phyloP scores from a whole-genome alignment of 2,329 filamentous ascomycete species.

The Thielaviopsis populi region DNA sequence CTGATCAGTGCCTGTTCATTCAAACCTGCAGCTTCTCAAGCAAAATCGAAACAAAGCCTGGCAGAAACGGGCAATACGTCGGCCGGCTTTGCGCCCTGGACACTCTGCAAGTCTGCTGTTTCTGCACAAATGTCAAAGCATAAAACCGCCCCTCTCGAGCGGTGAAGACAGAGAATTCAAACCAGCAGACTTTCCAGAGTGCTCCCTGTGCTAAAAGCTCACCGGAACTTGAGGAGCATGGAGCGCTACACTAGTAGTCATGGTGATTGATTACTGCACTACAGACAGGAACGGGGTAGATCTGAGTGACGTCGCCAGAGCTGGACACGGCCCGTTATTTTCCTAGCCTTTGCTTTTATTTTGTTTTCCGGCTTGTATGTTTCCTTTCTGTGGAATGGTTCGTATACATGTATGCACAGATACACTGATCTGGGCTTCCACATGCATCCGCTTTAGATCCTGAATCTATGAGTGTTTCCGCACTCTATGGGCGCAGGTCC shows the following conservation, averaged over 20 bases:
- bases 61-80: not conserved
- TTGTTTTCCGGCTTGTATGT: not conserved
- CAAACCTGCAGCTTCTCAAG: constrained; percentile 6
- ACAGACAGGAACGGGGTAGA: too few relatives aligned
- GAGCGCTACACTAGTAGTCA: too few relatives aligned
- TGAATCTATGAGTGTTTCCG: not conserved
- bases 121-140: not conserved
- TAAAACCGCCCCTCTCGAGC: not conserved
- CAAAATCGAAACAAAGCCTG: not conserved
- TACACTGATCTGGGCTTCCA: not conserved
- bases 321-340: not conserved
- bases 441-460: not conserved
- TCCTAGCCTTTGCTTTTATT: not conserved
- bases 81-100: not conserved
- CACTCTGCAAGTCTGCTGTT: not conserved
- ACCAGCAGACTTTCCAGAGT: too few relatives aligned
- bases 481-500: too few relatives aligned
- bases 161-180: not conserved
- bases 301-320: not conserved
- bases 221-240: not conserved
- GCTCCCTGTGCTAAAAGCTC: not conserved
- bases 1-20: constrained; percentile 4
- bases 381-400: not conserved
- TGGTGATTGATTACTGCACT: too few relatives aligned
- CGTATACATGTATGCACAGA: not conserved